Evolutionary conservation across 208 protist species (phyloP).

Genomic region (Crithidia sp.): DNA sequence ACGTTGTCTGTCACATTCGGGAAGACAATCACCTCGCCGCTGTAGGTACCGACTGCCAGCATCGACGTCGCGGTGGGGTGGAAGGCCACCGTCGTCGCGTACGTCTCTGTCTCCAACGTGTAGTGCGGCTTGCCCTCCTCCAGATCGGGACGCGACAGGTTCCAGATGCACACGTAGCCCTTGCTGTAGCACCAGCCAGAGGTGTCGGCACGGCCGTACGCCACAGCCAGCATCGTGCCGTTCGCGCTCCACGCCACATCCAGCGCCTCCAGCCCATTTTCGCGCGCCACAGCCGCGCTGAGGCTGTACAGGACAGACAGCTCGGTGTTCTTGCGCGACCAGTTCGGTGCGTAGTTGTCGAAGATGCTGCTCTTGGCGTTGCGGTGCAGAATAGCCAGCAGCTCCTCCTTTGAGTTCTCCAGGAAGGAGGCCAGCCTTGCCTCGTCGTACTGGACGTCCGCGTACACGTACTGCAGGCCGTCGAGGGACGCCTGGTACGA

Average conservation of each 20-base stretch:
- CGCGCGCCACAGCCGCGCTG: conserved; percentile 55
- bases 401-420: conserved; percentile 46
- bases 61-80: conserved; percentile 78
- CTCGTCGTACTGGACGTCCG: conserved; percentile 52
- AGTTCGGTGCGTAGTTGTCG: conserved; percentile 88
- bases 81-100: conserved; percentile 85
- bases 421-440: conserved; percentile 71
- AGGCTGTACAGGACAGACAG: conserved; percentile 72
- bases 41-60: conserved; percentile 91
- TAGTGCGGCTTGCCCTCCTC: conserved; percentile 68
- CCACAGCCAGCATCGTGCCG: conserved; percentile 85
- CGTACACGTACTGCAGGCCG: conserved; percentile 87
- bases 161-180: conserved; percentile 88
- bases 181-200: conserved; percentile 87
- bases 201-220: conserved; percentile 85
- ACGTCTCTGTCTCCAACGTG: conserved; percentile 78
- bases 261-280: conserved; percentile 75
- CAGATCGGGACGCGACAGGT: conserved; percentile 67
- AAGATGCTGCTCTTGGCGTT: conserved; percentile 80
- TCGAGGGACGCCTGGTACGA: conserved; percentile 59
- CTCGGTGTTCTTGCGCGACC: conserved; percentile 71
- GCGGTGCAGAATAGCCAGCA: conserved; percentile 70
- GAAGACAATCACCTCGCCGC: conserved; percentile 83
- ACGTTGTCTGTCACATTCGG: conserved; percentile 59
- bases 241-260: conserved; percentile 83